Evolutionary conservation across 805 yeast species (phyloP), one percentile per base, ranked within the genome.

Genomic region (Wickerhamomyces rabaulensis): DNA sequence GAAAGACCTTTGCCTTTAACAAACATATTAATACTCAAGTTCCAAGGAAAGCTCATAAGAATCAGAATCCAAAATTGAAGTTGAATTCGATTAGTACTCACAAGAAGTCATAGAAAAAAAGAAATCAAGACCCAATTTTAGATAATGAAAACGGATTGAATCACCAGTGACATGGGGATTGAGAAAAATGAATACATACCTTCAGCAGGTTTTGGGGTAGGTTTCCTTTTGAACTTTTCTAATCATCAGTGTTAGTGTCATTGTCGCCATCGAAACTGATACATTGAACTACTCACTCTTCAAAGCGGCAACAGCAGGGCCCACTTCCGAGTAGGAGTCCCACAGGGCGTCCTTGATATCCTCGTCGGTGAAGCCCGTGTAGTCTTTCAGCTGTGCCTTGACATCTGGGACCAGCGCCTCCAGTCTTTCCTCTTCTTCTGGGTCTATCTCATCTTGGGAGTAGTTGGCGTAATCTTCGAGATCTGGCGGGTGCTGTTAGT

Each of bases 321-420:
- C 78, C 5, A 80, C 56, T 39, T 77, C 80, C 57, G 76, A 75
- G 58, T 81, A 81, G 53, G 79, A 78, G 52, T 68, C 69, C 75
- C 82, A 83, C 10, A 85, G 66, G 0, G 79, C 66, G 52, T 80
- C 84, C 55, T 80, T 76, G 49, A 84, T 62, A 40, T 74, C 78
- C 13, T 66, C 55, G 22, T 79, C 84, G 9, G 70, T 67, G 41
- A 78, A 70, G 0, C 65, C 66, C 9, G 61, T 60, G 42, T 73
- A 75, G 9, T 65, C 65, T 17, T 53, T 60, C 31, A 76, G 52
- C 44, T 61, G 54, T 31, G 58, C 46, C 57, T 71, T 74, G 19
- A 78, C 61, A 22, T 52, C 36, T 1, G 84, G 83, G 25, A 79
- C 60, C 13, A 67, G 47, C 3, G 60, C 68, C 45, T 71, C 68